Percentiles rank a stretch among this genome's conserved stretches.
Evolutionary conservation across 1,284 basidiomycete species (phyloP).

Genomic region (Ceratobasidium sp.): DNA sequence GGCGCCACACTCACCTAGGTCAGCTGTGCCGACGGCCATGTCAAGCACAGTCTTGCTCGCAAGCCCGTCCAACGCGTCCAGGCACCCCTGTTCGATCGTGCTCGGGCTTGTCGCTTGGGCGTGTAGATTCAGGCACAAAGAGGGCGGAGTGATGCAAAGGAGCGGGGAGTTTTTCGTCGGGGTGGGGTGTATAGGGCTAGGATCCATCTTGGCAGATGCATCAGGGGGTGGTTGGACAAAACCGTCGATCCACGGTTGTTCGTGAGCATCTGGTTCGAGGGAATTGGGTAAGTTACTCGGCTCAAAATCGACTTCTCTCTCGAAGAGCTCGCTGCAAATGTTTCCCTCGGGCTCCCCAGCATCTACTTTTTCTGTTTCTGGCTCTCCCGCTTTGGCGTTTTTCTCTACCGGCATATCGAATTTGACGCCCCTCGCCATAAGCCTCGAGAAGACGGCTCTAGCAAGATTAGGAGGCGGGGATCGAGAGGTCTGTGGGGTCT

Average conservation of each 20-base stretch:
- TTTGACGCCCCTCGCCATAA: constrained; percentile 31
- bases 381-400: not conserved
- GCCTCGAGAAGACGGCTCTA: constrained; percentile 39
- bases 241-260: constrained; percentile 3
- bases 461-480: constrained; percentile 41
- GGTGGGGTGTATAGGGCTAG: not conserved
- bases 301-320: not conserved
- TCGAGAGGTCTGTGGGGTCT: constrained; percentile 27
- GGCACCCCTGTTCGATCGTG: constrained; percentile 1
- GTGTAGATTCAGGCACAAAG: not conserved
- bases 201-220: not conserved
- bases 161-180: not conserved
- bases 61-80: constrained; percentile 8
- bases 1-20: constrained; percentile 11
- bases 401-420: constrained; percentile 41
- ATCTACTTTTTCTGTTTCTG: constrained; percentile 4
- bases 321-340: not conserved
- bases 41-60: not conserved
- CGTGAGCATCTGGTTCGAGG: not conserved
- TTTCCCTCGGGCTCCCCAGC: not conserved
- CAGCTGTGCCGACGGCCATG: not conserved
- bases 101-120: not conserved
- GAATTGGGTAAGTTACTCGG: not conserved
- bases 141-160: not conserved
- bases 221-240: not conserved